Conservation (phyloP, 1,284 basidiomycete species). For the Flammula alnicola region DNA sequence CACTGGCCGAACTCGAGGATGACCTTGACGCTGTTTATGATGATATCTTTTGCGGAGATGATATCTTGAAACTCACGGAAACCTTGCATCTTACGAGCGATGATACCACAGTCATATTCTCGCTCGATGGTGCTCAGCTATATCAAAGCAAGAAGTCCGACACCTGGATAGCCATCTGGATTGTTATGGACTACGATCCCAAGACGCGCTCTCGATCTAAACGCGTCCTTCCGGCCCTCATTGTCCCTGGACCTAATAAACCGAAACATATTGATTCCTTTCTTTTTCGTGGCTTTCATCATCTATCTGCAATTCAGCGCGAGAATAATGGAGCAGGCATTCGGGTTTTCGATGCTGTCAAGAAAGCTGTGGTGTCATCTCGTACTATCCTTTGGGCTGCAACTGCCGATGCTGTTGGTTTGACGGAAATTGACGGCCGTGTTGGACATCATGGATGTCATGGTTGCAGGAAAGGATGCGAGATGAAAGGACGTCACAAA, state of each 20-base stretch:
- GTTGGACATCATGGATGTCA: slow-evolving; percentile 28
- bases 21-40: slow-evolving; percentile 8
- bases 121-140: no score
- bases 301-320: slow-evolving; percentile 18
- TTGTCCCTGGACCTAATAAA: slow-evolving; percentile 30
- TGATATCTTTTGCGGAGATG: slow-evolving; percentile 20
- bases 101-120: no score
- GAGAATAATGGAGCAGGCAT: slow-evolving; percentile 13
- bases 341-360: slow-evolving; percentile 17
- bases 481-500: slow-evolving; percentile 29
- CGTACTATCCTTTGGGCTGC: slow-evolving; percentile 16
- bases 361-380: no score
- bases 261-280: slow-evolving; percentile 23
- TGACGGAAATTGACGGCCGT: slow-evolving; percentile 23
- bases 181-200: slow-evolving; percentile 28
- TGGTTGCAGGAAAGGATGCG: slow-evolving; percentile 28
- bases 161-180: no score
- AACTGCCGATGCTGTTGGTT: slow-evolving; percentile 21
- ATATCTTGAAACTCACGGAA: slow-evolving; percentile 2
- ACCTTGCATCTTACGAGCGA: slow-evolving; percentile 13
- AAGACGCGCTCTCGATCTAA: slow-evolving; percentile 28
- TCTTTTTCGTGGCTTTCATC: slow-evolving; percentile 16
- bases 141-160: no score
- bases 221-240: slow-evolving; percentile 18
- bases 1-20: slow-evolving; percentile 11